Conservation (phyloP, 306 rosid species). For the Prunus campanulata region DNA sequence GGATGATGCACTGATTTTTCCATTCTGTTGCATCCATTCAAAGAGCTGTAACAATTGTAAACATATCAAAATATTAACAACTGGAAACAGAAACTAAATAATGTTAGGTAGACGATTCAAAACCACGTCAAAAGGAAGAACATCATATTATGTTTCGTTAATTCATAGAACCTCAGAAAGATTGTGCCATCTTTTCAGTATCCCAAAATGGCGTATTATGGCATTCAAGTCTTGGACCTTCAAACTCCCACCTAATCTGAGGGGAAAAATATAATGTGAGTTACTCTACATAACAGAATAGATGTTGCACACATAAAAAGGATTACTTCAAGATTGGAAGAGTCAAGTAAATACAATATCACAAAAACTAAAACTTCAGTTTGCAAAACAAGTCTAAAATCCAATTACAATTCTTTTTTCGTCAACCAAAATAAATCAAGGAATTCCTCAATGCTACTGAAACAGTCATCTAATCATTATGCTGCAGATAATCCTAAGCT, state of each 20-base stretch:
- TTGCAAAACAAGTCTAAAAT: neutral
- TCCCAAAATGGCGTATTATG: constrained; percentile 55
- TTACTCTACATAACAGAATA: neutral
- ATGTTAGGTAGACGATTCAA: neutral
- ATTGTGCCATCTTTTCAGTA: constrained; percentile 45
- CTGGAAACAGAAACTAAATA: constrained; percentile 5
- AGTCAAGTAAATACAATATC: neutral
- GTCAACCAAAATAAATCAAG: neutral
- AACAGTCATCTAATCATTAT: neutral
- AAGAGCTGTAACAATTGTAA: constrained; percentile 59
- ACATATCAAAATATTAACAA: neutral
- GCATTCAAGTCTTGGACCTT: constrained; percentile 76
- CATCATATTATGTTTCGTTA: neutral
- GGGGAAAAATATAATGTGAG: neutral
- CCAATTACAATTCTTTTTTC: no score
- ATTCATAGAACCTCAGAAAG: constrained; percentile 59
- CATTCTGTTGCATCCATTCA: constrained; percentile 83
- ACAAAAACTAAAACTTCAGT: neutral
- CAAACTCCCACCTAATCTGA: constrained; percentile 60
- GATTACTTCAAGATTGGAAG: neutral
- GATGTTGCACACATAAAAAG: neutral
- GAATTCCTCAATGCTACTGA: neutral
- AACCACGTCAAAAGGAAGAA: neutral
- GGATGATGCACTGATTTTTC: constrained; percentile 59
- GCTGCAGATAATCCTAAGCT: neutral